A percentile compares a stretch with the other conserved stretches of the same genome.
These are phyloP conservation scores for Plasmodium reichenowi DNA, from an alignment of 169 alveolate genomes.

Conservation along the genomic window DNA sequence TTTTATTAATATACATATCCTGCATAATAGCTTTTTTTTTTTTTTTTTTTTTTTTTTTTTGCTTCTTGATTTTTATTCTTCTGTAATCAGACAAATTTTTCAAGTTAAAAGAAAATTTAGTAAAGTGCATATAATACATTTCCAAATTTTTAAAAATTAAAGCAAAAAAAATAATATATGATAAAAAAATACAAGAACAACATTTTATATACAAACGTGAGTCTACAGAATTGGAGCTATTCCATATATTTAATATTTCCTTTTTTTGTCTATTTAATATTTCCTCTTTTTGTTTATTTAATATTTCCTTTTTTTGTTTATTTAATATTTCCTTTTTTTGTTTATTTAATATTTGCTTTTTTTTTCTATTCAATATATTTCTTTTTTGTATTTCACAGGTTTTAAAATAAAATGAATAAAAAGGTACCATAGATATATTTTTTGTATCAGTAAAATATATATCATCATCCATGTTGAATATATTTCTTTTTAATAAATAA, in stretches of 20 bases:
- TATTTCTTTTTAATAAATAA: constrained; percentile 42
- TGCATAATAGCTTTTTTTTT: too few relatives aligned
- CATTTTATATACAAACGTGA: constrained; percentile 24
- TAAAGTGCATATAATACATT: constrained; percentile 73
- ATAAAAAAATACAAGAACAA: constrained; percentile 59
- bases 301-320: background rate
- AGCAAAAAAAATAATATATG: constrained; percentile 50
- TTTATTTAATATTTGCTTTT: background rate
- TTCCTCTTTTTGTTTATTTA: background rate
- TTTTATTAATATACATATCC: too few relatives aligned
- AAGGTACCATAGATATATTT: constrained; percentile 4
- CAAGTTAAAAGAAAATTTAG: constrained; percentile 49
- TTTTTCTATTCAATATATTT: background rate
- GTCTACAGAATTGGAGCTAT: background rate
- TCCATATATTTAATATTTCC: background rate
- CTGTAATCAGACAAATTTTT: background rate
- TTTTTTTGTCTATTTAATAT: background rate
- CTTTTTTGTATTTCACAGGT: background rate
- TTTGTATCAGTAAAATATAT: background rate
- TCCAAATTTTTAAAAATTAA: constrained; percentile 41
- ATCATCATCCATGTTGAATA: background rate
- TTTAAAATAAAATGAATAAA: constrained; percentile 49
- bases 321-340: background rate
- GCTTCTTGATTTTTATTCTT: background rate
- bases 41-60: too few relatives aligned